Base-by-base conservation (phyloP, 805 yeast species). In the Geotrichum ghanense region DNA sequence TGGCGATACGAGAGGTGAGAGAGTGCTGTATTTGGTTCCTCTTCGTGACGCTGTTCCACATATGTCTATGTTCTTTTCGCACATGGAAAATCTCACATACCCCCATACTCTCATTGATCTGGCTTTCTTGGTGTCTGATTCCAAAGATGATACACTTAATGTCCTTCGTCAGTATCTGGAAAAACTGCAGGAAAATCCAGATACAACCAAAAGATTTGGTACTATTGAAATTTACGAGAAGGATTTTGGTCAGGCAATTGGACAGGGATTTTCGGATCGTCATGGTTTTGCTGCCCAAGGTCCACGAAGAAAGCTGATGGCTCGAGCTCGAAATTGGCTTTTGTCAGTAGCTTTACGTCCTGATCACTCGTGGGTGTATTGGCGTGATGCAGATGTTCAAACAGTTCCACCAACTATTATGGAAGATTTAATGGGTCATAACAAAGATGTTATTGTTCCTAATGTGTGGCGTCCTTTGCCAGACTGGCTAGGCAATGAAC, bases 381-480 rank as follows among this genome's bases (percentile, higher is more conserved):
- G 97, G 97, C 73, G 97, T 65, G 97, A 90, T 68, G 95, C 92
- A 10, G 97, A 90, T 64, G 95, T 90, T n/a, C 95, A 89, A 62
- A 80, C 89, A 0, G 78, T 83, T 24, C 95, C 96, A 3, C 73
- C 80, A 1, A 81, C 95, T 1, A 78, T 89, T 50, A 64, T 89
- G 51, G 95, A 89, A 64, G 97, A 89, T 65, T 69, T 89, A 56
- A 90, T 90, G 97, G 83, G 78, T 56, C 95, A 87, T 63, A 79
- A 83, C 61, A 78, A 76, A 60, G 97, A 90, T 62, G 92, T 90
- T 23, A 86, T 90, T 45, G 97, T 90, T 16, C 97, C 97, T 16
- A 90, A 90, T 60, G 96, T 90, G 40, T 90, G 97, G 97, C 75
- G 98, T 58, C 98, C 97, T 4, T 71, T 90, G 50, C 98, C 98